These are phyloP conservation scores for Lactarius deliciosus DNA, from an alignment of 768 basidiomycete species.

Conservation along the genomic window DNA sequence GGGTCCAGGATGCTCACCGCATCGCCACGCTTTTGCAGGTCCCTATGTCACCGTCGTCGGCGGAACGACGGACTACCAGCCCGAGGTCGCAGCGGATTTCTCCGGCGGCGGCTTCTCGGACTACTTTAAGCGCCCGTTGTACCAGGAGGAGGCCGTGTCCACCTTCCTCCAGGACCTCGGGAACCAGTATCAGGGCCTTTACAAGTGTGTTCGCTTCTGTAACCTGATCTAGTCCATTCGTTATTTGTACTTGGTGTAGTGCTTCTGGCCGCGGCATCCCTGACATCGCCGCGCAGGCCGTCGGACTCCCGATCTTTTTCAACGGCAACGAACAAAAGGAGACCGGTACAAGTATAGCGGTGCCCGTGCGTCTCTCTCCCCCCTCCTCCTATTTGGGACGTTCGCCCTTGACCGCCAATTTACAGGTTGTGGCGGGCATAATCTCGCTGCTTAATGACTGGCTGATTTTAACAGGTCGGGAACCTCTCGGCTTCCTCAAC, in stretches of 20 bases:
- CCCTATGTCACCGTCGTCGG: not conserved
- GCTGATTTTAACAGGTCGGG: not conserved
- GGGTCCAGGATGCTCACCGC: not conserved
- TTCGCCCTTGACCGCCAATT: not conserved
- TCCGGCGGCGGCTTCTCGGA: not conserved
- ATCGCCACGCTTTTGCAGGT: not conserved
- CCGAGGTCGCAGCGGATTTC: not conserved
- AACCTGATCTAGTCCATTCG: not conserved
- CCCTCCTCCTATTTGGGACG: not conserved
- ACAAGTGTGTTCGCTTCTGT: not conserved
- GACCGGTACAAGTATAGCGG: not conserved
- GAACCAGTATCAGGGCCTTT: not conserved
- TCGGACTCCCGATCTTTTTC: not conserved
- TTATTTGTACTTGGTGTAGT: not conserved
- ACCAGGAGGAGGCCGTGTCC: not conserved
- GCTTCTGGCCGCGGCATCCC: not conserved
- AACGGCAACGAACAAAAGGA: not conserved
- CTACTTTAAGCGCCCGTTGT: not conserved
- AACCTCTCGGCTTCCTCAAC: not conserved
- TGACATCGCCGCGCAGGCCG: not conserved
- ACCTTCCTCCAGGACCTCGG: not conserved
- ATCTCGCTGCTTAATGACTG: not conserved
- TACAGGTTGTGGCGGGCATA: not conserved
- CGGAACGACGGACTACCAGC: not conserved
- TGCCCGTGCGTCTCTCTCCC: not conserved